A percentile compares a stretch with the other conserved stretches of the same genome.
phyloP scores from a whole-genome alignment of 2,329 filamentous ascomycete genomes.

The Colletotrichum tropicale region DNA sequence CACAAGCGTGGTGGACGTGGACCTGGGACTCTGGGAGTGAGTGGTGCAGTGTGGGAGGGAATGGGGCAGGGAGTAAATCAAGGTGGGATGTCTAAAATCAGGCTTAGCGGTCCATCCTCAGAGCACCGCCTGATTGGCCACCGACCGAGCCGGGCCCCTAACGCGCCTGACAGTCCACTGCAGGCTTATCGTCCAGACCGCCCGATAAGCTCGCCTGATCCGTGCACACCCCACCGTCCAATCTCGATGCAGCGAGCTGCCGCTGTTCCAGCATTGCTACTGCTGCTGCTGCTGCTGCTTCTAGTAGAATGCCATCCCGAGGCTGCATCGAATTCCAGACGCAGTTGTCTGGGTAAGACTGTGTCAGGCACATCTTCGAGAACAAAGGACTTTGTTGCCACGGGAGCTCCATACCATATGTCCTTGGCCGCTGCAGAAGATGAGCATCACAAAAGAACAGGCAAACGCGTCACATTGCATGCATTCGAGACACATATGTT shows the following conservation, averaged over 20 bases:
- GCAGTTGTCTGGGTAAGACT: neutral
- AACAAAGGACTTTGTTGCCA: neutral
- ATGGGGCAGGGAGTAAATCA: constrained; percentile 20
- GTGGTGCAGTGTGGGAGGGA: neutral
- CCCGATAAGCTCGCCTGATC: constrained; percentile 8
- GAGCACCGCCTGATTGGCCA: constrained; percentile 8
- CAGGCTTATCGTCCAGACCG: neutral
- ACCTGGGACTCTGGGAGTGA: neutral
- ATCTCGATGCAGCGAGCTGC: neutral
- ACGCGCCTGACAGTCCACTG: neutral
- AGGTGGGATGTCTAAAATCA: constrained; percentile 26
- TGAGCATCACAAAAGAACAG: neutral
- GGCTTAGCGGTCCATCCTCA: constrained; percentile 6
- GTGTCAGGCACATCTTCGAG: neutral
- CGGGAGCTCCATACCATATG: neutral
- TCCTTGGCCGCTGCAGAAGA: neutral
- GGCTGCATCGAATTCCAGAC: neutral
- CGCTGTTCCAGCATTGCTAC: neutral
- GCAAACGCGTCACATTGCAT: neutral
- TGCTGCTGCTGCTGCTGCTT: neutral
- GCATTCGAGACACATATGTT: neutral
- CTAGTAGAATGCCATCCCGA: neutral
- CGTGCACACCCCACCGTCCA: neutral
- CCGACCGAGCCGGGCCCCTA: constrained; percentile 4
- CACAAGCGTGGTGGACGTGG: neutral